Base-by-base conservation (phyloP, 2,329 filamentous ascomycete genomes). In the Lachnellula occidentalis region DNA sequence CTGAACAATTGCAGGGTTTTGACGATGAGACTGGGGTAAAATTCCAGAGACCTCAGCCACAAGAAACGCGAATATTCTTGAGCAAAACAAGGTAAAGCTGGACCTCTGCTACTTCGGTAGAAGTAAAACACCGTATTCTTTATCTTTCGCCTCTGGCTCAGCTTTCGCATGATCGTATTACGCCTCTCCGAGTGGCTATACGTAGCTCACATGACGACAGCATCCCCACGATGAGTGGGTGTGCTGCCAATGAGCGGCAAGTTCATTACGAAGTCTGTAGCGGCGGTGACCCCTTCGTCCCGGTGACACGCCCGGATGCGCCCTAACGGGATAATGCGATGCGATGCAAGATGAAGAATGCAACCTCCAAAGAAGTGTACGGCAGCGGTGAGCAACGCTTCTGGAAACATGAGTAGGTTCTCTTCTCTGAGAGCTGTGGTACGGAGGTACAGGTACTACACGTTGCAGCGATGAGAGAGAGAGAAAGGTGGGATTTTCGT, bases 191-290 rank as follows among this genome's bases (percentile, higher is more conserved):
- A 41, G 43, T 48, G 39, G 43, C 55, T 54, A 54, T 54, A 48
- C 42, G 50, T 57, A 54, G 55, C 47, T 41, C 51, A 54, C 55
- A 51, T 51, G 55, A 54, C 48, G 43, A 48, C 34, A 11, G 37
- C n/a, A 21, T 56, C 43, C 34, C 37, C 49, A 34, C 42, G 24
- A 4, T 24, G 41, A 22, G 41, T 11, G 11, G n/a, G 22, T 14
- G 39, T 39, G 27, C 45, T 49, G 51, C 45, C 46, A 48, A 48
- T 53, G 45, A 52, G 17, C 27, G 34, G 27, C 21, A n/a, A 31
- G 42, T 31, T 48, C 21, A 19, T 46, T 15, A 43, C 48, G 48
- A 49, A 43, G 31, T 41, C 36, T 17, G 27, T 50, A 24, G 48
- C 19, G n/a, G 39, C 31, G 41, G 43, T 15, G 37, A 24, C 31